A percentile compares a stretch with the other conserved stretches of the same genome.
These are phyloP conservation scores for Scedosporium minutisporum DNA, from an alignment of 2,329 filamentous ascomycete genomes.

Conservation along the genomic window DNA sequence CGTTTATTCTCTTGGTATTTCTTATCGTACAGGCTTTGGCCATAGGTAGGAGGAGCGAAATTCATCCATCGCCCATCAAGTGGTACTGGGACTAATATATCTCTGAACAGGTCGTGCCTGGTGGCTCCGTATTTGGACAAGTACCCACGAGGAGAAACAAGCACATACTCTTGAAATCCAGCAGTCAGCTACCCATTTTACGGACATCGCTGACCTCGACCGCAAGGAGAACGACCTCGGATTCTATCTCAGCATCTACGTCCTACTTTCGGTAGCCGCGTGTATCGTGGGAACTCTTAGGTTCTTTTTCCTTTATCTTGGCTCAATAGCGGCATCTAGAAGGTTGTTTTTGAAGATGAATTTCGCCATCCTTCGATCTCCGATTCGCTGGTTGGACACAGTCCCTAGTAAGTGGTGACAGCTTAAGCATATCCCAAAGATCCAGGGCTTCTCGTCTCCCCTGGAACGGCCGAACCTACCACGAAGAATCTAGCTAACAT, in stretches of 20 bases:
- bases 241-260: background rate
- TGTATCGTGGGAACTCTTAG: background rate
- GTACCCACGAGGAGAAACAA: slow-evolving; percentile 24
- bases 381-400: slow-evolving; percentile 71
- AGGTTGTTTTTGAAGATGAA: slow-evolving; percentile 55
- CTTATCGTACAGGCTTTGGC: no score
- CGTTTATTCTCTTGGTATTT: no score
- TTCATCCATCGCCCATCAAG: no score
- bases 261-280: background rate
- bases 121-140: slow-evolving; percentile 57
- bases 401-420: slow-evolving; percentile 38
- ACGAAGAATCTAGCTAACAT: no score
- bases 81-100: no score
- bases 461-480: no score
- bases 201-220: background rate
- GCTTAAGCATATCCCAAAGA: no score
- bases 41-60: no score
- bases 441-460: no score
- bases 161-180: background rate
- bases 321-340: background rate
- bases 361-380: slow-evolving; percentile 58
- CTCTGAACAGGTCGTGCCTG: slow-evolving; percentile 40
- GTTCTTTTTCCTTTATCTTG: background rate
- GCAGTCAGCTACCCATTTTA: background rate
- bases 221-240: background rate